Evolutionary conservation across 352 stramenopile genomes (phyloP).

Genomic region (Phytophthora rubi): DNA sequence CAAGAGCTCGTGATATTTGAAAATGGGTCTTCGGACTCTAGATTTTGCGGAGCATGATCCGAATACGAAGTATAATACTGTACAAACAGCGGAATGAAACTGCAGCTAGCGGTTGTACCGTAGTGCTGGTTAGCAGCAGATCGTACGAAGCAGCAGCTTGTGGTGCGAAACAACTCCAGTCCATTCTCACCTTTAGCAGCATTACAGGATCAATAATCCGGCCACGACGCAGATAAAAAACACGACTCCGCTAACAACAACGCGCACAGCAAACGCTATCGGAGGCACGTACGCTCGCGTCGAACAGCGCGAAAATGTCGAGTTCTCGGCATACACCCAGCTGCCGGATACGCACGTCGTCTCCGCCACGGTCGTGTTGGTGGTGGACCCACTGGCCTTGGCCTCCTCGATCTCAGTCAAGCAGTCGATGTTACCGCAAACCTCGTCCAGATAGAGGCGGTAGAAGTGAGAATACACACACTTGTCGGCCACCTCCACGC

Average conservation of each 20-base stretch:
- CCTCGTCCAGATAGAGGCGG: constrained; percentile 62
- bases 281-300: constrained; percentile 57
- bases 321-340: constrained; percentile 59
- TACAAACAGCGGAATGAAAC: too few relatives aligned
- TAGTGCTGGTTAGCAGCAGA: too few relatives aligned
- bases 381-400: constrained; percentile 34
- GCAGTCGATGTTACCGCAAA: constrained; percentile 70
- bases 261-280: not conserved
- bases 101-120: too few relatives aligned
- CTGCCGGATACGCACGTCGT: constrained; percentile 49
- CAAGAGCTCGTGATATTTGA: too few relatives aligned
- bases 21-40: too few relatives aligned
- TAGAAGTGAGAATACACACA: constrained; percentile 83
- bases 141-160: not conserved
- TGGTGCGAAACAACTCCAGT: not conserved
- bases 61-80: too few relatives aligned
- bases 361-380: constrained; percentile 39
- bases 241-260: not conserved
- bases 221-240: not conserved
- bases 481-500: constrained; percentile 77
- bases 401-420: constrained; percentile 57
- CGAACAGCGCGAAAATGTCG: constrained; percentile 60
- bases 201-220: not conserved
- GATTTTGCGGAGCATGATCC: too few relatives aligned
- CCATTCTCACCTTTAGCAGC: not conserved